Evolutionary conservation across 352 stramenopile genomes (phyloP), one percentile per base, ranked within the genome.

Genomic region (Elongisporangium prolatum): DNA sequence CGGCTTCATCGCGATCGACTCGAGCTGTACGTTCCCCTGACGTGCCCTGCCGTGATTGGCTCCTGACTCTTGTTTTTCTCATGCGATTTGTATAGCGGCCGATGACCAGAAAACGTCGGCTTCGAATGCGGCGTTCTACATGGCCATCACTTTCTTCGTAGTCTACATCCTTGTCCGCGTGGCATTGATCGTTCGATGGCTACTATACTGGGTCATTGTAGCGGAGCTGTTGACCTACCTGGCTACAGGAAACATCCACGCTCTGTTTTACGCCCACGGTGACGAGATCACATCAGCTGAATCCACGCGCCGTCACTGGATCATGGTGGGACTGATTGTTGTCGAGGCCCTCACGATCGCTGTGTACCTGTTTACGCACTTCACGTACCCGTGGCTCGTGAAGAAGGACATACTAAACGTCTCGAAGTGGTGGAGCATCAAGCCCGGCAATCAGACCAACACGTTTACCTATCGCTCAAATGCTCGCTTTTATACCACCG

Each of bases 181-280:
- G 37, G 72, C 81, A 17, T 54, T 95, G 48, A 66, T 96, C 21
- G 82, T 93, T 49, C 82, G 84, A 50, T 93, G 88, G 85, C 65
- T 95, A 50, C 68, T 96, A 21, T 96, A 94, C 65, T 93, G 76
- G 75, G 72, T 92, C 24, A 69, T 95, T 40, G 49, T 92, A 22
- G 80, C 75, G 1, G 74, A 86, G 38, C 65, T 89, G 56, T 55
- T 87, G 50, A 87, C 65, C 11, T 83, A 77, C 55, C 59, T 75
- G 7, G 63, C 85, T 28, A 85, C 80, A 1, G 58, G 60, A 25
- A 79, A 75, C 48, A 51, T 86, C 20, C 75, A 71, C 40, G 67
- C 82, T 18, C 54, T 86, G 17, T 84, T 86, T 37, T 85, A 70
- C 71, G 57, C 79, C 25, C 0, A 44, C 34, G 4, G 34, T 18